Evolutionary conservation across 1,284 basidiomycete species (phyloP), one percentile per base, ranked within the genome.

Genomic region (Puccinia horiana): DNA sequence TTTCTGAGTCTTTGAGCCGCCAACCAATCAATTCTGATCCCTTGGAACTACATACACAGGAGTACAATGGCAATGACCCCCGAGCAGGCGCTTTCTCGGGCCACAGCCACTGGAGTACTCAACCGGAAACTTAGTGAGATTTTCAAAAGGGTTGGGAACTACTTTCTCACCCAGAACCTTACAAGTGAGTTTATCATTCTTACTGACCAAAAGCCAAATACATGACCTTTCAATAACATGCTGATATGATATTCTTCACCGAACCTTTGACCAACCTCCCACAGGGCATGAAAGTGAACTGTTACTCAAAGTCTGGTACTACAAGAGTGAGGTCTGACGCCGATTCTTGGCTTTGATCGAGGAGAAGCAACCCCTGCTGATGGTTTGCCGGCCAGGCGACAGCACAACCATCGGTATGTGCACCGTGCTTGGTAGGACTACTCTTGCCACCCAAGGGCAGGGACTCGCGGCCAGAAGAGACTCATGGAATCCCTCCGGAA

Each of bases 241-340:
- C n/a, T n/a, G n/a, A n/a, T n/a, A n/a, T n/a, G n/a, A n/a, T n/a
- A n/a, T n/a, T n/a, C n/a, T n/a, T n/a, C n/a, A n/a, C n/a, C n/a
- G n/a, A n/a, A n/a, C n/a, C n/a, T n/a, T n/a, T n/a, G n/a, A n/a
- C n/a, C n/a, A n/a, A 26, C 44, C 3, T 26, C 1, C 26, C 23
- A 20, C 73, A 58, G 52, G 5, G 20, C 1, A 75, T 3, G n/a
- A 58, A 44, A 58, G 16, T 0, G 29, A 23, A 5, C n/a, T 75
- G 26, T 47, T 54, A 8, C 20, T 75, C 8, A 75, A 49, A 29
- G 73, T 75, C n/a, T 75, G 52, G 73, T 58, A 58, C 32, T 14
- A 23, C n/a, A 75, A 75, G 35, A 75, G 49, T 14, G 49, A 44
- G 2, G 20, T 75, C 37, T 9, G 52, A 29, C 8, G 5, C 54